Evolutionary conservation across 2,329 filamentous ascomycete genomes (phyloP).

Genomic region (Ceratocystis alfenasii): DNA sequence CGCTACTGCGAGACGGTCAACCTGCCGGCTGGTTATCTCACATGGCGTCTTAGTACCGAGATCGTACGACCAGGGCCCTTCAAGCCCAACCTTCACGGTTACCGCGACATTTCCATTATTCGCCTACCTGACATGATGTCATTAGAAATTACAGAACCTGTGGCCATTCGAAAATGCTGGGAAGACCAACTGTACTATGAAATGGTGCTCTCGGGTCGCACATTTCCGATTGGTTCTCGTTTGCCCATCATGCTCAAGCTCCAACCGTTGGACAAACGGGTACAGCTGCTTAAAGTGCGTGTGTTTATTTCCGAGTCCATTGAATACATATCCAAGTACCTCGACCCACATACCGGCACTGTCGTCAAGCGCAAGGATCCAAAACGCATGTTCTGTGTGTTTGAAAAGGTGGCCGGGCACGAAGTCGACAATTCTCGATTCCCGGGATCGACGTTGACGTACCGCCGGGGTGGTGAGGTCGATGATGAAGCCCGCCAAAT

Average conservation of each 20-base stretch:
- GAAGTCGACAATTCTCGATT: constrained; percentile 58
- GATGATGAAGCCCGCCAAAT: constrained; percentile 36
- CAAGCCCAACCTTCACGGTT: constrained; percentile 72
- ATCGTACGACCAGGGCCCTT: constrained; percentile 83
- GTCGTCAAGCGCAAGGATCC: constrained; percentile 54
- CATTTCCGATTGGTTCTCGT: constrained; percentile 75
- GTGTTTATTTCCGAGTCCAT: constrained; percentile 83
- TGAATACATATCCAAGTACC: constrained; percentile 62
- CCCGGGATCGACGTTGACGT: constrained; percentile 9
- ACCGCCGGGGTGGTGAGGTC: constrained; percentile 56
- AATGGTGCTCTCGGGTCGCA: constrained; percentile 91
- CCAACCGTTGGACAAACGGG: constrained; percentile 72
- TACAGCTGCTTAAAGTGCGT: constrained; percentile 85
- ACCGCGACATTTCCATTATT: constrained; percentile 71
- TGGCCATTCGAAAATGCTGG: constrained; percentile 87
- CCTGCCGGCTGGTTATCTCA: constrained; percentile 73
- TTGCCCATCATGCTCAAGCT: constrained; percentile 92
- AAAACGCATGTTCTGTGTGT: constrained; percentile 69
- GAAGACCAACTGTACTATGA: constrained; percentile 93
- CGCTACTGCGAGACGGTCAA: constrained; percentile 80
- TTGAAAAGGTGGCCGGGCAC: constrained; percentile 77
- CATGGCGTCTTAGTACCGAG: constrained; percentile 74
- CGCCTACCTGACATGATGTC: constrained; percentile 79
- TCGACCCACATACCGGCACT: constrained; percentile 15
- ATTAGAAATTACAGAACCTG: constrained; percentile 81